Evolutionary conservation across 257 asterid genomes (phyloP).

Genomic region (Nicotiana noctiflora): DNA sequence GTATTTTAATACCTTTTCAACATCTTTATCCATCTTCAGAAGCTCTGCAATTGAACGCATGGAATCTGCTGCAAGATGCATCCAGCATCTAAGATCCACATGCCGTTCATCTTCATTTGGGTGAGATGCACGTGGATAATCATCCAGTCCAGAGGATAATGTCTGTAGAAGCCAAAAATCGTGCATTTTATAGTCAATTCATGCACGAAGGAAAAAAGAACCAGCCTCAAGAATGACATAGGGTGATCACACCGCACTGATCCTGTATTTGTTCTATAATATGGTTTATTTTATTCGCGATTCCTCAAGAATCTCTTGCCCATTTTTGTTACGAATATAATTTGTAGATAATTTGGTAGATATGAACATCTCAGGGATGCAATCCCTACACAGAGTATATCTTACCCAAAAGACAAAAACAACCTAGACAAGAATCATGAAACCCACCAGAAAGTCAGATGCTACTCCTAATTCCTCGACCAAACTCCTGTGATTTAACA

Average conservation of each 20-base stretch:
- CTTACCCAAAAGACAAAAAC: background rate
- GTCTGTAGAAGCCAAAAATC: conserved; percentile 42
- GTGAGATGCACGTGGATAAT: conserved; percentile 99
- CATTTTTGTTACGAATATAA: background rate
- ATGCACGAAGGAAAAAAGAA: background rate
- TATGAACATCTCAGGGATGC: background rate
- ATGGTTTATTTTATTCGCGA: background rate
- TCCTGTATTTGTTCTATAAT: background rate
- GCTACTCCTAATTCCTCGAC: background rate
- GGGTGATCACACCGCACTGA: background rate
- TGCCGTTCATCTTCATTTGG: conserved; percentile 93
- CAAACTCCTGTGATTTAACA: background rate
- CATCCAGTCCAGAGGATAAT: conserved; percentile 94
- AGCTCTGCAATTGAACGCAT: conserved; percentile 79
- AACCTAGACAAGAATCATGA: background rate
- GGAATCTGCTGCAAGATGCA: conserved; percentile 94
- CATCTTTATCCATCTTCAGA: conserved; percentile 47
- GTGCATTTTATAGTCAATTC: background rate
- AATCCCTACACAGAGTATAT: background rate
- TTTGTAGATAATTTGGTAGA: background rate
- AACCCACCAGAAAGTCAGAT: background rate
- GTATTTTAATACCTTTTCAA: background rate
- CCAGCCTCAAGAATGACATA: background rate
- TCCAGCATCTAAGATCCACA: conserved; percentile 98
- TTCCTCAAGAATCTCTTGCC: background rate